A percentile compares a stretch with the other conserved stretches of the same genome.
Conservation (phyloP, 768 basidiomycete genomes). For the Mycena rosella region DNA sequence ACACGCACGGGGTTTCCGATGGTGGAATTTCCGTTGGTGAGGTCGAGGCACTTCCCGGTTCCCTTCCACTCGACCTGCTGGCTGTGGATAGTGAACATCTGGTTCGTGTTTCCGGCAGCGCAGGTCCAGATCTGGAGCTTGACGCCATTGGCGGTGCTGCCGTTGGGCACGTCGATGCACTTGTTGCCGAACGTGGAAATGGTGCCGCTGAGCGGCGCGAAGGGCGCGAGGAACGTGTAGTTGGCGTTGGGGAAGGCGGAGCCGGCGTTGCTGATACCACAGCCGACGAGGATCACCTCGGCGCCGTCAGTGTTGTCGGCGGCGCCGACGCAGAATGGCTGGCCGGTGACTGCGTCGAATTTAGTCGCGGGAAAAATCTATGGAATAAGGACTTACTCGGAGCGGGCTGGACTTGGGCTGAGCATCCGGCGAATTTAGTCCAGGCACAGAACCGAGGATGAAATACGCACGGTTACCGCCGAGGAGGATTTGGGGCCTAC, state of each 20-base stretch:
- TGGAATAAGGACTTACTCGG: no score
- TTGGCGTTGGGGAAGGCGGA: slow-evolving; percentile 15
- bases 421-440: no score
- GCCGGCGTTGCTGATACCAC: slow-evolving; percentile 1
- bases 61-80: slow-evolving; percentile 34
- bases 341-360: slow-evolving; percentile 2
- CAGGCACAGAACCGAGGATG: neutral
- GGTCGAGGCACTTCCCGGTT: slow-evolving; percentile 8
- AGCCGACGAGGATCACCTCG: slow-evolving; percentile 5
- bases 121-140: slow-evolving; percentile 44
- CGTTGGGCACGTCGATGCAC: slow-evolving; percentile 41
- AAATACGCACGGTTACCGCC: neutral
- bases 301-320: slow-evolving; percentile 17
- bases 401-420: no score
- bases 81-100: slow-evolving; percentile 32
- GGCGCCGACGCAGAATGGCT: slow-evolving; percentile 27
- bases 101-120: slow-evolving; percentile 36
- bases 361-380: neutral
- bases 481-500: no score
- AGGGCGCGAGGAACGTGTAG: slow-evolving; percentile 19
- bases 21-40: slow-evolving; percentile 2
- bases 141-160: slow-evolving; percentile 32
- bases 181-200: slow-evolving; percentile 38
- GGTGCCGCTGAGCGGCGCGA: slow-evolving; percentile 13
- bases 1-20: neutral